Percentiles rank a stretch among this genome's conserved stretches.
Evolutionary conservation across 1,139 yeast species (phyloP).

Genomic region (Yamadazyma membranifaciens): DNA sequence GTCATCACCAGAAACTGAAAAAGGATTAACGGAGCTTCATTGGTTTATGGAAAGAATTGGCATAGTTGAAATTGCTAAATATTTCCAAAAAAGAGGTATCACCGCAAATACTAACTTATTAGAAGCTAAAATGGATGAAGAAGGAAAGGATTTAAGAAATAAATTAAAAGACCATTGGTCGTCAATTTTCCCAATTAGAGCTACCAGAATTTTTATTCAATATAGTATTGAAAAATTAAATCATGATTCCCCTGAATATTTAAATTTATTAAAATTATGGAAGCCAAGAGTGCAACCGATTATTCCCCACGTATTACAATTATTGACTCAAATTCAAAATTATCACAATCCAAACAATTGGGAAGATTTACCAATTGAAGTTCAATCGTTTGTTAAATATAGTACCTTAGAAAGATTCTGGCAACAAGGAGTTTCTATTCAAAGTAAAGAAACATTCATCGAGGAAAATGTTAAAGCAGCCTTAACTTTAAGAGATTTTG

Average conservation of each 20-base stretch:
- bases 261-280: conserved; percentile 76
- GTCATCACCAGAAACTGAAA: conserved; percentile 89
- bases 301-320: conserved; percentile 83
- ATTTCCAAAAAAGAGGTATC: conserved; percentile 80
- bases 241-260: conserved; percentile 74
- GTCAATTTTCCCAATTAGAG: conserved; percentile 89
- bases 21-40: conserved; percentile 82
- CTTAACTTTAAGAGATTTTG: conserved; percentile 90
- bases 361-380: conserved; percentile 82
- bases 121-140: conserved; percentile 86
- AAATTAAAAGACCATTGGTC: conserved; percentile 91
- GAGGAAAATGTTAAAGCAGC: conserved; percentile 95
- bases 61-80: conserved; percentile 87
- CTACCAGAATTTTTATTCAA: conserved; percentile 91
- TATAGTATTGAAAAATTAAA: conserved; percentile 89
- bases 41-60: conserved; percentile 99
- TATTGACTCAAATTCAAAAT: conserved; percentile 87
- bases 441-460: conserved; percentile 89
- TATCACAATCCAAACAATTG: conserved; percentile 93
- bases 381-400: conserved; percentile 84
- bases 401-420: conserved; percentile 93
- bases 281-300: conserved; percentile 91
- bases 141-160: conserved; percentile 71
- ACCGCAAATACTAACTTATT: conserved; percentile 73
- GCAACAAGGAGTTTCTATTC: conserved; percentile 97